A percentile compares a stretch with the other conserved stretches of the same genome.
Evolutionary conservation across 2,329 filamentous ascomycete species (phyloP).

Genomic region (Leptographium flavum): DNA sequence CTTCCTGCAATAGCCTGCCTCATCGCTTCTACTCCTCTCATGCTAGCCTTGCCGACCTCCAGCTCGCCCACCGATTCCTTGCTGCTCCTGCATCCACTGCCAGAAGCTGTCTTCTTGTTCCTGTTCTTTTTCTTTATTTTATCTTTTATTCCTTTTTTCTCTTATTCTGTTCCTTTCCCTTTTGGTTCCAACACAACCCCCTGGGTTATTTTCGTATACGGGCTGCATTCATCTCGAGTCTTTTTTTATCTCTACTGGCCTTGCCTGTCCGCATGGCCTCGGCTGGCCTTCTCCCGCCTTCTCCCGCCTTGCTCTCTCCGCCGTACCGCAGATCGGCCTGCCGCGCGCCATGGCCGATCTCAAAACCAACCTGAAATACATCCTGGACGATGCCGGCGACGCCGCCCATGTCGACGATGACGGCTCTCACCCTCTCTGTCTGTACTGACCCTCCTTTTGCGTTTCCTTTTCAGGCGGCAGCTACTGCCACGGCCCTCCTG

Average conservation of each 20-base stretch:
- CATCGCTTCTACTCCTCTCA: too few relatives aligned
- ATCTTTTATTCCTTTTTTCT: not conserved
- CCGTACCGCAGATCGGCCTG: not conserved
- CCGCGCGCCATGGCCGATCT: not conserved
- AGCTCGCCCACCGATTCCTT: not conserved
- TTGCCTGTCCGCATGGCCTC: not conserved
- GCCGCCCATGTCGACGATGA: not conserved
- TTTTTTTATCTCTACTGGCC: not conserved
- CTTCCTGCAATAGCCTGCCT: too few relatives aligned
- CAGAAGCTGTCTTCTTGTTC: too few relatives aligned
- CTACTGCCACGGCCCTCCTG: not conserved
- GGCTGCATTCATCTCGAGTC: not conserved
- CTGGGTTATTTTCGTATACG: conserved; percentile 1
- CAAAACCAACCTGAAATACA: conserved; percentile 1
- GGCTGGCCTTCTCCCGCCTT: not conserved
- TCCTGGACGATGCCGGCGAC: conserved; percentile 1
- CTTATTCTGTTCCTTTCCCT: too few relatives aligned
- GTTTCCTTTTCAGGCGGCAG: not conserved
- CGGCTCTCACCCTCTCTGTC: not conserved
- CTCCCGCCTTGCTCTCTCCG: not conserved
- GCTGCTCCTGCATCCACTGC: too few relatives aligned
- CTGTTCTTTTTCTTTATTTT: not conserved
- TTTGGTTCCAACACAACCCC: too few relatives aligned
- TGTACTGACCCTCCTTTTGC: not conserved
- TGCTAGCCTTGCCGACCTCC: not conserved